Base-by-base conservation (phyloP, 495 filamentous ascomycete genomes). In the Aspergillus kassunensis region DNA sequence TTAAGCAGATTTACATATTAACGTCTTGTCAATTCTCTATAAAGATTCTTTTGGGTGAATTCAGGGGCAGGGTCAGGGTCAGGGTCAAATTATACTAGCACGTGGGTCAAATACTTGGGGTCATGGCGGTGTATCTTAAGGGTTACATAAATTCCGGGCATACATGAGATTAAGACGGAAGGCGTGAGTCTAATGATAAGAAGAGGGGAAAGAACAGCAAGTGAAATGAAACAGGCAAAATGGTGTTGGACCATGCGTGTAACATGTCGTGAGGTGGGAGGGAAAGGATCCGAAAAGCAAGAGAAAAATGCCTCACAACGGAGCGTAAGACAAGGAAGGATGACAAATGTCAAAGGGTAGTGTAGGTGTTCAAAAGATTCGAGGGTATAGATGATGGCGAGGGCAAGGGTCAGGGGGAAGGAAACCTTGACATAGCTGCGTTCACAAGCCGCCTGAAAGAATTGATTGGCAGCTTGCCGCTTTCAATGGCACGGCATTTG, bases 81-180 rank as follows among this genome's bases (percentile, higher is more conserved):
- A 43, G 37, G 58, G 55, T 44, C 49, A 44, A 30, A 65, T 56
- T 65, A 68, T 69, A 71, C 67, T 64, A 62, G 44, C 45, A 51
- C 57, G 50, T 27, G 53, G 44, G 39, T 39, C 53, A 37, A 55
- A 59, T 61, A 54, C 49, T 72, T 73, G n/a, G n/a, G n/a, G n/a
- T n/a, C 65, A 65, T 73, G 61, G 59, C 61, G 63, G 61, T 61
- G 62, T 61, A 60, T 69, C 62, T 63, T 64, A 55, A 55, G 64
- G 66, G 59, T 60, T 76, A 76, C 73, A 76, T 76, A 69, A 76
- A 58, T 72, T 71, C 64, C 61, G 62, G 73, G 71, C 70, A 72
- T 76, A 76, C 73, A 76, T 76, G 71, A 74, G 46, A 56, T 50
- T 43, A 27, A 57, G 60, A 58, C 65, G 46, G 11, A 31, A 41